Percentiles rank a stretch among this genome's conserved stretches.
These are phyloP conservation scores for Hanseniaspora meyeri DNA, from an alignment of 805 yeast genomes.

Conservation along the genomic window DNA sequence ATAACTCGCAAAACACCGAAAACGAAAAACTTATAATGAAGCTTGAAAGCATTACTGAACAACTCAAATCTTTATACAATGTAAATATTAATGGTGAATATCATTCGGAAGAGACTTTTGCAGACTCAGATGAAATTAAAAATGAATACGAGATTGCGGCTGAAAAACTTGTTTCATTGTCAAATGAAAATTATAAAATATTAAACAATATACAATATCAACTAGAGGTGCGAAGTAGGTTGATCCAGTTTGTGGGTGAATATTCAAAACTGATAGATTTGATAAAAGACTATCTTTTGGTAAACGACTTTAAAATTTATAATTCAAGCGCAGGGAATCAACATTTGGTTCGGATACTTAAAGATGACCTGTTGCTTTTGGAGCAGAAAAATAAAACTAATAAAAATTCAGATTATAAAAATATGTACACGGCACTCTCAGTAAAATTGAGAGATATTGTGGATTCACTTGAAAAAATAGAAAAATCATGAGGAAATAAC, in stretches of 20 bases:
- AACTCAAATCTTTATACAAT: background rate
- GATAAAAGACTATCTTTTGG: background rate
- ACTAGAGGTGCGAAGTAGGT: background rate
- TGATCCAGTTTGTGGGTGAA: background rate
- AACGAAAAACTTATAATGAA: background rate
- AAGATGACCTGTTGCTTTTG: background rate
- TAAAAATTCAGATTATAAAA: background rate
- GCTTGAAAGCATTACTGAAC: background rate
- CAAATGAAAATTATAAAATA: conserved; percentile 9
- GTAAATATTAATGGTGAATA: background rate
- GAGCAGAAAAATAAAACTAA: background rate
- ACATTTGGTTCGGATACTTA: background rate
- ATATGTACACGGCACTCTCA: background rate
- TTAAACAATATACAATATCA: conserved; percentile 1
- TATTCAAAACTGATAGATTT: background rate
- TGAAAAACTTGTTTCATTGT: background rate
- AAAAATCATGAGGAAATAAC: background rate
- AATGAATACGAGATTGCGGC: background rate
- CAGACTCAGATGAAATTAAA: background rate
- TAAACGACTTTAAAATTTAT: background rate
- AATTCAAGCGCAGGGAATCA: background rate
- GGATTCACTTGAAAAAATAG: background rate
- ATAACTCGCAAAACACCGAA: background rate
- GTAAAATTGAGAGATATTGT: background rate
- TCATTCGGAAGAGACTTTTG: background rate